phyloP scores from a whole-genome alignment of 768 basidiomycete genomes.

The Boletus insuetus region DNA sequence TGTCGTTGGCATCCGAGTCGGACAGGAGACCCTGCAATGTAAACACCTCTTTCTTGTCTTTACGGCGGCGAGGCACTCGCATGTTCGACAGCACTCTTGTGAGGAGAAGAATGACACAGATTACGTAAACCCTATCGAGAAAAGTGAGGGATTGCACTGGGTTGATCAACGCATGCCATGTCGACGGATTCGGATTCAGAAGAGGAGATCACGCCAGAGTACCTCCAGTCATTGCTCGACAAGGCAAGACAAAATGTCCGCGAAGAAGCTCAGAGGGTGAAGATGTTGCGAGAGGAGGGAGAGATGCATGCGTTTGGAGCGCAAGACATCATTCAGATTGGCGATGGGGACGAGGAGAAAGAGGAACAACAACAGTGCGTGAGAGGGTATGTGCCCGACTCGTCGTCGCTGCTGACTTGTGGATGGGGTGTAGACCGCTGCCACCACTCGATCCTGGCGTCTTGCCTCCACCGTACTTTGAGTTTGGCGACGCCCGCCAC shows the following conservation, averaged over 20 bases:
- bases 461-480: conserved; percentile 65
- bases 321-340: conserved; percentile 53
- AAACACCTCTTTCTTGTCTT: conserved; percentile 78
- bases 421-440: conserved; percentile 42
- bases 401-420: not conserved
- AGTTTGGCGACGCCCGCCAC: conserved; percentile 41
- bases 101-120: no score
- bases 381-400: conserved; percentile 7
- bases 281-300: conserved; percentile 24
- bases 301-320: conserved; percentile 39
- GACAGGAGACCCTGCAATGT: conserved; percentile 56
- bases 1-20: not conserved
- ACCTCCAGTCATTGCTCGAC: conserved; percentile 60
- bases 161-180: not conserved
- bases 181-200: conserved; percentile 30
- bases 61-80: conserved; percentile 15
- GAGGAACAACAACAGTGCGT: conserved; percentile 29
- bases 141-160: not conserved
- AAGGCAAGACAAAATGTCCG: conserved; percentile 54
- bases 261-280: conserved; percentile 28
- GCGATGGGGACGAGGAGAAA: conserved; percentile 32
- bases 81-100: not conserved
- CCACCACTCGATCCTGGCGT: conserved; percentile 65
- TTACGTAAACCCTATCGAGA: not conserved
- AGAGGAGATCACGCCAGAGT: conserved; percentile 53